Percentiles rank a stretch among this genome's conserved stretches.
These are phyloP conservation scores for Stevia rebaudiana DNA, from an alignment of 140 eudicot genomes.

Conservation along the genomic window DNA sequence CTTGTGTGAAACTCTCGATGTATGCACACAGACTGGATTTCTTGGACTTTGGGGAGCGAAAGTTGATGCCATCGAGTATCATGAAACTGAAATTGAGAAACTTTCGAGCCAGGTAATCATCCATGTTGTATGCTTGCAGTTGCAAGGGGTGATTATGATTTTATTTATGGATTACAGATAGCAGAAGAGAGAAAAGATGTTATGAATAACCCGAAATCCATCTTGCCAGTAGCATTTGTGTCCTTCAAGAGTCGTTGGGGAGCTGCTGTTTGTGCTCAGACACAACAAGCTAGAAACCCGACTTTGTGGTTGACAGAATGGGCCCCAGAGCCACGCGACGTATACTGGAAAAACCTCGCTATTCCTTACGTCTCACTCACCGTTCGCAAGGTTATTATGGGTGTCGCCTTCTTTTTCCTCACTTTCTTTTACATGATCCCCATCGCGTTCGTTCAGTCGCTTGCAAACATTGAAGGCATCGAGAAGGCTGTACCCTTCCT, in stretches of 20 bases:
- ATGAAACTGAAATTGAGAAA: constrained; percentile 63
- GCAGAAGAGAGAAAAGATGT: constrained; percentile 62
- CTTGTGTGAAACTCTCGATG: no score
- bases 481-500: constrained; percentile 52
- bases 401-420: constrained; percentile 81
- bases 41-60: constrained; percentile 77
- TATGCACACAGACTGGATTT: constrained; percentile 89
- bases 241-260: constrained; percentile 96
- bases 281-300: constrained; percentile 85
- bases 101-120: constrained; percentile 54
- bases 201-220: constrained; percentile 46
- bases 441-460: constrained; percentile 62
- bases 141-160: neutral
- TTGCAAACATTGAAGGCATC: constrained; percentile 74
- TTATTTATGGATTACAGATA: constrained; percentile 45
- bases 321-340: constrained; percentile 97
- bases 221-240: constrained; percentile 92
- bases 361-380: constrained; percentile 75
- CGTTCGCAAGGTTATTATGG: constrained; percentile 57
- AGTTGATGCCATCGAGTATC: constrained; percentile 77
- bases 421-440: constrained; percentile 83
- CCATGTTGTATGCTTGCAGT: neutral
- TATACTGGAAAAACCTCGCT: constrained; percentile 78
- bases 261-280: constrained; percentile 96
- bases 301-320: constrained; percentile 91